These are phyloP conservation scores for Amanita thiersii DNA, from an alignment of 768 basidiomycete species.

Conservation along the genomic window DNA sequence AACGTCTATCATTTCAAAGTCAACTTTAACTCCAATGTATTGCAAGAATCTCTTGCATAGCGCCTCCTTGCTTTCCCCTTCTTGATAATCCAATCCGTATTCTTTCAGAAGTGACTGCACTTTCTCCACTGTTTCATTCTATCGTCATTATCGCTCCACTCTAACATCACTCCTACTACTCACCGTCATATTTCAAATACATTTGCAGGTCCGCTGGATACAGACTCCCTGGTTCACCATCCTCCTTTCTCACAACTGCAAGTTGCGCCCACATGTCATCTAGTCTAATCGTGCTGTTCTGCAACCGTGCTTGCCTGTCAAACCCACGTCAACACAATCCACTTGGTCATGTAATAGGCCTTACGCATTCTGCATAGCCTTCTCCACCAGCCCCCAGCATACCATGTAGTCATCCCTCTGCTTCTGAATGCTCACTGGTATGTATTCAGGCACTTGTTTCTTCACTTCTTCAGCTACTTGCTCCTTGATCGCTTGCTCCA, in stretches of 20 bases:
- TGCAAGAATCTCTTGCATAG: slow-evolving; percentile 50
- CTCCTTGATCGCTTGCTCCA: slow-evolving; percentile 15
- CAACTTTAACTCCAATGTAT: slow-evolving; percentile 18
- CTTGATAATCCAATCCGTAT: slow-evolving; percentile 33
- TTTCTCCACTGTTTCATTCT: slow-evolving; percentile 25
- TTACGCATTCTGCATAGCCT: slow-evolving; percentile 47
- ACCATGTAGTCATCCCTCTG: slow-evolving; percentile 35
- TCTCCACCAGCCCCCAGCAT: slow-evolving; percentile 33
- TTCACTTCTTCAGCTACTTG: slow-evolving; percentile 42
- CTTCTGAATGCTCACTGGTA: slow-evolving; percentile 38
- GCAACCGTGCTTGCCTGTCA: slow-evolving; percentile 33
- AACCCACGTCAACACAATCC: slow-evolving; percentile 3
- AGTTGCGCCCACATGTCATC: slow-evolving; percentile 29
- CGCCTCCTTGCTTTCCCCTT: slow-evolving; percentile 27
- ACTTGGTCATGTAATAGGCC: slow-evolving; percentile 10
- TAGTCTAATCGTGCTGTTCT: slow-evolving; percentile 22
- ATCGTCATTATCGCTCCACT: neutral
- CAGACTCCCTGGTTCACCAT: slow-evolving; percentile 36
- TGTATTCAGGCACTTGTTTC: slow-evolving; percentile 35
- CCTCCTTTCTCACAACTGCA: slow-evolving; percentile 34
- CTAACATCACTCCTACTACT: slow-evolving; percentile 11
- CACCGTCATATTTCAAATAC: slow-evolving; percentile 47
- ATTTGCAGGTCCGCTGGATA: slow-evolving; percentile 44
- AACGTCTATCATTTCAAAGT: slow-evolving; percentile 25
- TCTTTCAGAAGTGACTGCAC: slow-evolving; percentile 36